These are phyloP conservation scores for Globisporangium alternatum DNA, from an alignment of 352 stramenopile species.

Conservation along the genomic window DNA sequence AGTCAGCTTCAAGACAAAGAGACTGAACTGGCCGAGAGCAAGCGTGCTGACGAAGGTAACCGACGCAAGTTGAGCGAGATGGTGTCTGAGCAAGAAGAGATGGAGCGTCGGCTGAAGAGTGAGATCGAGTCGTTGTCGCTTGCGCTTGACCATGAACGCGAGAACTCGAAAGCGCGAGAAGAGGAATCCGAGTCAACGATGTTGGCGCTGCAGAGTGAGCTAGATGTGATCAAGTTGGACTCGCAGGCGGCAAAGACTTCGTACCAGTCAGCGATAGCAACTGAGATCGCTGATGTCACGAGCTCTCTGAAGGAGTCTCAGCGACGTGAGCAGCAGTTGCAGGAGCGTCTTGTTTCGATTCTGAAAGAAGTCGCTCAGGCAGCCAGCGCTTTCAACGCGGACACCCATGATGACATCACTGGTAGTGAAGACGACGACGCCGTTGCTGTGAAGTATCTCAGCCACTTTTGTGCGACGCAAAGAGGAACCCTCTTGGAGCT, in stretches of 20 bases:
- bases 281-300: constrained; percentile 34
- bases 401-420: constrained; percentile 15
- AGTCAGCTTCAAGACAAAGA: constrained; percentile 27
- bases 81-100: constrained; percentile 40
- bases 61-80: constrained; percentile 39
- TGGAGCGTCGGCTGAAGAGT: constrained; percentile 33
- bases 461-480: constrained; percentile 36
- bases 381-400: constrained; percentile 20
- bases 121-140: constrained; percentile 41
- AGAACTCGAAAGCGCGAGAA: constrained; percentile 37
- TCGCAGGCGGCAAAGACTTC: constrained; percentile 26
- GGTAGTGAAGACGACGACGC: constrained; percentile 23
- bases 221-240: constrained; percentile 29
- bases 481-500: constrained; percentile 32
- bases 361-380: constrained; percentile 40
- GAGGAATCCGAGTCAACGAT: constrained; percentile 38
- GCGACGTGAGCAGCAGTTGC: constrained; percentile 42
- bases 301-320: constrained; percentile 35
- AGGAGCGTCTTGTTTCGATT: constrained; percentile 40
- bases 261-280: constrained; percentile 20
- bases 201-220: constrained; percentile 29
- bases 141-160: constrained; percentile 46
- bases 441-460: constrained; percentile 29
- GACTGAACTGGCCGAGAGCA: constrained; percentile 30
- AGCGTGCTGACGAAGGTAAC: constrained; percentile 32